Percentiles rank a stretch among this genome's conserved stretches.
Conservation (phyloP, 73 alveolate species). For the Loxodes magnus region DNA sequence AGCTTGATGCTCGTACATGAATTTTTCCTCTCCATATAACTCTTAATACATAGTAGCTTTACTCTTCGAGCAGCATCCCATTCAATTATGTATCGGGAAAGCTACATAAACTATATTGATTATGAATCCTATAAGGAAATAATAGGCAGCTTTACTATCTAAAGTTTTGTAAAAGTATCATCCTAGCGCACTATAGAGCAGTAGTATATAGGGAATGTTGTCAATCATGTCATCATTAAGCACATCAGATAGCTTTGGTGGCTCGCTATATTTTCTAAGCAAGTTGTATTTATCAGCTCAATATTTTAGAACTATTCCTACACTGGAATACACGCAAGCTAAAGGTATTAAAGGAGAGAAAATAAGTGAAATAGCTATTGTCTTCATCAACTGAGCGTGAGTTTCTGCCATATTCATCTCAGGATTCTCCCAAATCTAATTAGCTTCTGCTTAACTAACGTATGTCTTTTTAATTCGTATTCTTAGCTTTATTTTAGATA, state of each 20-base stretch:
- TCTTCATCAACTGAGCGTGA: not conserved
- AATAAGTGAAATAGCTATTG: not conserved
- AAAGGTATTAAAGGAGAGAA: constrained; percentile 6
- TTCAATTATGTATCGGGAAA: too few species aligned
- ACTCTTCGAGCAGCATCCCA: too few species aligned
- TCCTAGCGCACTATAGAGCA: constrained; percentile 2
- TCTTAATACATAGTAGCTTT: not conserved
- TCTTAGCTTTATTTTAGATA: not conserved
- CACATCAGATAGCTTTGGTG: constrained; percentile 3
- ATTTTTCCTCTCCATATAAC: constrained; percentile 1
- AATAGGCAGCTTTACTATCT: too few species aligned
- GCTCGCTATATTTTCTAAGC: constrained; percentile 1
- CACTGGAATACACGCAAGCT: not conserved
- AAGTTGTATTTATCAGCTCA: constrained; percentile 2
- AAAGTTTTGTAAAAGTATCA: too few species aligned
- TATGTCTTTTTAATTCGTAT: not conserved
- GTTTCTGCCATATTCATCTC: constrained; percentile 5
- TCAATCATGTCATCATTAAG: not conserved
- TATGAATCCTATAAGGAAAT: too few species aligned
- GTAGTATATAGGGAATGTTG: not conserved
- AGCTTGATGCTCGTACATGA: too few species aligned
- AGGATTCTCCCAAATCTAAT: not conserved
- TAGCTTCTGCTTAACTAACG: constrained; percentile 6
- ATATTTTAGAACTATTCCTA: constrained; percentile 5
- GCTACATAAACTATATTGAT: too few species aligned